Evolutionary conservation across 1,284 basidiomycete species (phyloP).

Genomic region (Phellinidium pouzarii): DNA sequence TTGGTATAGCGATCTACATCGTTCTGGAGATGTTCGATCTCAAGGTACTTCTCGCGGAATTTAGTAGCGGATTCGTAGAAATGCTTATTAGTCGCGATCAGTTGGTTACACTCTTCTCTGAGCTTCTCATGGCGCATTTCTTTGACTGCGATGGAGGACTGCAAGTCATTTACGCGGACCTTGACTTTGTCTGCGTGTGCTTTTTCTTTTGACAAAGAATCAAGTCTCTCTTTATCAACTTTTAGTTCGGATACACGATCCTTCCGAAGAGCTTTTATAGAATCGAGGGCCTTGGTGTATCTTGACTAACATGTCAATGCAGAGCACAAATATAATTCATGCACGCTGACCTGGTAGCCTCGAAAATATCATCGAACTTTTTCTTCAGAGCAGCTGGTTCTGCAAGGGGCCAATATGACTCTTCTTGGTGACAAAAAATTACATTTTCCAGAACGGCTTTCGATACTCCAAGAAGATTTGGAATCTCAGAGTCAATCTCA

Average conservation of each 20-base stretch:
- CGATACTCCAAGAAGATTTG: constrained; percentile 89
- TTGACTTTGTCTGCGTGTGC: constrained; percentile 80
- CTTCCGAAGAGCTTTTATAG: constrained; percentile 86
- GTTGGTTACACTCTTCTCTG: constrained; percentile 56
- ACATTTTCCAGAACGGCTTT: constrained; percentile 97
- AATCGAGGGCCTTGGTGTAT: constrained; percentile 95
- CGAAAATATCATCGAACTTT: constrained; percentile 99
- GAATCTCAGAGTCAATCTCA: constrained; percentile 94
- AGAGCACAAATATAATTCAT: constrained; percentile 21
- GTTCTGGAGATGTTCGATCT: constrained; percentile 52
- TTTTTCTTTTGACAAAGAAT: constrained; percentile 80
- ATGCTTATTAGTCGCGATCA: constrained; percentile 71
- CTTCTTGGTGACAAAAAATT: constrained; percentile 99
- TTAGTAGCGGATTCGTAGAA: constrained; percentile 81
- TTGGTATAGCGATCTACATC: constrained; percentile 49
- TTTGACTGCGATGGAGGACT: constrained; percentile 59
- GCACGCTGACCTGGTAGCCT: constrained; percentile 76
- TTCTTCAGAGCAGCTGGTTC: constrained; percentile 92
- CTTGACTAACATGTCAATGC: constrained; percentile 33
- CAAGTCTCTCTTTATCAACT: constrained; percentile 85
- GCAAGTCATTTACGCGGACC: constrained; percentile 59
- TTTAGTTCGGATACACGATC: constrained; percentile 89
- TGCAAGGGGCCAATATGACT: constrained; percentile 95
- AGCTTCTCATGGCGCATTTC: constrained; percentile 71
- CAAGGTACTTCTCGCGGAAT: constrained; percentile 79